A percentile compares a stretch with the other conserved stretches of the same genome.
phyloP scores from a whole-genome alignment of 73 alveolate species.

The Durusdinium trenchii region DNA sequence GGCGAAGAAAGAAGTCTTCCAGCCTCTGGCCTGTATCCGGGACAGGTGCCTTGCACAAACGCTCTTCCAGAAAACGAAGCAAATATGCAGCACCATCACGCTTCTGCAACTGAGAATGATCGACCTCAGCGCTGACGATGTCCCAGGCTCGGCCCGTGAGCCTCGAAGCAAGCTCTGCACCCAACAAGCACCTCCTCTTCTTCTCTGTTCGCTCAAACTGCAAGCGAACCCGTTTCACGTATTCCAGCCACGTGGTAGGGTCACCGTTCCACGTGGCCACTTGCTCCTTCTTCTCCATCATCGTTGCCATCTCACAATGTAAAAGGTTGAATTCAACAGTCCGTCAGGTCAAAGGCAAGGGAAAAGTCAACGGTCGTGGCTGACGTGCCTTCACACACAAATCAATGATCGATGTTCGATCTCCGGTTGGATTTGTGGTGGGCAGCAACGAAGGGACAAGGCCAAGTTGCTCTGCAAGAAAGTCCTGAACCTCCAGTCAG shows the following conservation, averaged over 20 bases:
- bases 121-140: background rate
- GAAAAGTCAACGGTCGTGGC: background rate
- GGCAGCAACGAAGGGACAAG: background rate
- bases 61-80: background rate
- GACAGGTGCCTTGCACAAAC: constrained; percentile 10
- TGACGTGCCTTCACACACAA: background rate
- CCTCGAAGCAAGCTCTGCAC: constrained; percentile 7
- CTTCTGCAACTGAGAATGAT: background rate
- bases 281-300: background rate
- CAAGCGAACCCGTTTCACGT: constrained; percentile 3
- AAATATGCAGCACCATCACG: background rate
- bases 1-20: constrained; percentile 1
- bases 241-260: background rate
- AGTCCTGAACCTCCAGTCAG: background rate
- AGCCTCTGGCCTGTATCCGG: constrained; percentile 24
- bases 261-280: constrained; percentile 36
- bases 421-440: background rate
- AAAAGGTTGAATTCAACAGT: background rate
- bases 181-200: background rate
- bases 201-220: background rate
- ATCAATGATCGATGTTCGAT: background rate
- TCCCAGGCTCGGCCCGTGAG: constrained; percentile 32
- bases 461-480: background rate
- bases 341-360: background rate
- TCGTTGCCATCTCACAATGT: background rate